Percentiles rank a stretch among this genome's conserved stretches.
Evolutionary conservation across 306 rosid species (phyloP).

Genomic region (Rosa rugosa): DNA sequence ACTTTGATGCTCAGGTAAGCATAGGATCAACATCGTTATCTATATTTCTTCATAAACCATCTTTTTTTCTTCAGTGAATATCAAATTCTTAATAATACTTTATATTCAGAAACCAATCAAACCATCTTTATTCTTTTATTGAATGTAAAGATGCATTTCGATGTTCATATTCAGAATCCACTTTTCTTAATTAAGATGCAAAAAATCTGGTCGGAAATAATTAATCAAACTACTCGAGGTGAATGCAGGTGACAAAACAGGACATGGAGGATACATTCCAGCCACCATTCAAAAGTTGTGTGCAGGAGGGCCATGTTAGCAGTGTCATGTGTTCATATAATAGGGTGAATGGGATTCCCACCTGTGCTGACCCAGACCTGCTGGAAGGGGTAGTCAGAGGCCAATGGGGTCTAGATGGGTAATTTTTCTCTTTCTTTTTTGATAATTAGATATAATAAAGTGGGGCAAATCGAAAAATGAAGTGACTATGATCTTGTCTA

Average conservation of each 20-base stretch:
- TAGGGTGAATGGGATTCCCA: constrained; percentile 81
- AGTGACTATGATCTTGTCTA: background rate
- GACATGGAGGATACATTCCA: constrained; percentile 79
- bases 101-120: background rate
- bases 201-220: background rate
- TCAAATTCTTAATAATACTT: background rate
- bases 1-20: constrained; percentile 73
- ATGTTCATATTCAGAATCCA: background rate
- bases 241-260: constrained; percentile 67
- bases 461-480: background rate
- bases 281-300: constrained; percentile 80
- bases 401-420: constrained; percentile 82
- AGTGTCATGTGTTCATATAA: constrained; percentile 92
- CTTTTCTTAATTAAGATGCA: background rate
- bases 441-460: background rate
- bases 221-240: background rate
- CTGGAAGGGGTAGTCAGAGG: constrained; percentile 67
- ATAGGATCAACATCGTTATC: background rate
- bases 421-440: background rate
- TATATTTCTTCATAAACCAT: background rate
- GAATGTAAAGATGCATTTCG: too few relatives aligned
- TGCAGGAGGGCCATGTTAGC: constrained; percentile 73
- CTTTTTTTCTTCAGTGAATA: too few relatives aligned
- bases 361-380: constrained; percentile 83
- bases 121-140: background rate